Evolutionary conservation across 2,329 filamentous ascomycete species (phyloP), one percentile per base, ranked within the genome.

Genomic region (Alternaria sp.): DNA sequence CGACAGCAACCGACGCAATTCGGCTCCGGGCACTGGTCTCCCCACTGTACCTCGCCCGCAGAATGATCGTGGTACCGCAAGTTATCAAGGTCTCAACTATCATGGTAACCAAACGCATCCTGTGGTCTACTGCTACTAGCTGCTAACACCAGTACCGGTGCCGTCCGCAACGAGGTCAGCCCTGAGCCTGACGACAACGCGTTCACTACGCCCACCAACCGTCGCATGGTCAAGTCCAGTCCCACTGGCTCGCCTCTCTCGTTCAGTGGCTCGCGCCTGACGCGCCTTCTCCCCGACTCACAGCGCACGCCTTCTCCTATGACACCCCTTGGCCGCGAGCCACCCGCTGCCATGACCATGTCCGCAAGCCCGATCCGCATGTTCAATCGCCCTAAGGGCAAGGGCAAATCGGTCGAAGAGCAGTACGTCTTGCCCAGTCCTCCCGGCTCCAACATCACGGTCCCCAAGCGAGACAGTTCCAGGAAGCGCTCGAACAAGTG

Each of bases 381-480:
- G 45, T 10, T 47, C 23, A 47, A 47, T n/a, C 25, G 23, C 45
- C 23, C 47, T 18, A 45, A 20, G 18, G 18, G 43, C 43, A 45
- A 20, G 18, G 18, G 43, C 6, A 21, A 21, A 20, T 14, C 43
- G 18, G 20, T 45, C 43, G 43, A 21, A 15, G 43, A 45, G 6
- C n/a, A 23, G 6, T 12, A 49, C 11, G 11, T 18, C 1, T 21
- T 18, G 3, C 23, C 12, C 28, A 14, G 6, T 18, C 15, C 18
- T 11, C 23, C n/a, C 18, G 56, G 23, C n/a, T 63, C 65, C 3
- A 50, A 55, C 43, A 69, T 67, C 23, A 41, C 33, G 33, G 33
- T 41, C 33, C 15, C 33, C 37, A 41, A 18, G 37, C 37, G 37
- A 10, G 37, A 5, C n/a, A 41, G 8, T 41, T 7, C 8, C 15